Evolutionary conservation across 495 filamentous ascomycete species (phyloP).

Genomic region (Aspergillus cristatus): DNA sequence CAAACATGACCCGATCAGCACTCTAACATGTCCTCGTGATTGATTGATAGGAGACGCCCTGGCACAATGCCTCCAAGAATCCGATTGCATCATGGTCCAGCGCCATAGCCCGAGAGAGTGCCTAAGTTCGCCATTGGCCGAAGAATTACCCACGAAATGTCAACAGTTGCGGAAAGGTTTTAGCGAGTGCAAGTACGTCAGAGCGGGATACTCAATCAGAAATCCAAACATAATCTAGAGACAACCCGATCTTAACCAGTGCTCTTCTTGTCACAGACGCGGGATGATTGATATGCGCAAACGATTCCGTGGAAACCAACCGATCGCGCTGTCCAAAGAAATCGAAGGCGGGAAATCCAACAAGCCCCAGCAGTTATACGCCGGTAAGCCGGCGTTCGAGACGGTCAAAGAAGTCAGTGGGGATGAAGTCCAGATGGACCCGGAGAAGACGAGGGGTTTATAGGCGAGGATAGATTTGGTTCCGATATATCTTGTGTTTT

Average conservation of each 20-base stretch:
- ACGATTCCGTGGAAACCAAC: conserved; percentile 92
- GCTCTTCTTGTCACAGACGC: conserved; percentile 41
- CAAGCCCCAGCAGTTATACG: conserved; percentile 58
- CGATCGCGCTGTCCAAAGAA: conserved; percentile 59
- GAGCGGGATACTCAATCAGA: background rate
- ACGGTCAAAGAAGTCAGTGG: conserved; percentile 40
- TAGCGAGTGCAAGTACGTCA: conserved; percentile 72
- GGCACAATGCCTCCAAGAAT: conserved; percentile 87
- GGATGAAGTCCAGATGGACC: conserved; percentile 41
- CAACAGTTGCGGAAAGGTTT: conserved; percentile 90
- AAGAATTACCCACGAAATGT: conserved; percentile 74
- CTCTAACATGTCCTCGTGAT: conserved; percentile 5
- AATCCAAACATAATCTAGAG: too few relatives aligned
- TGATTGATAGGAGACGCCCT: conserved; percentile 65
- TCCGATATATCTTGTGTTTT: background rate
- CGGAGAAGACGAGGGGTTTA: conserved; percentile 40
- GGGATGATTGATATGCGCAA: conserved; percentile 99
- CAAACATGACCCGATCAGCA: conserved; percentile 10
- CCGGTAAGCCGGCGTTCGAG: conserved; percentile 61
- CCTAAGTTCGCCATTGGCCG: conserved; percentile 65
- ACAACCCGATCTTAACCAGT: too few relatives aligned
- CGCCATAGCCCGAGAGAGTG: conserved; percentile 82
- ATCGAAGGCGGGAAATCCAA: conserved; percentile 43
- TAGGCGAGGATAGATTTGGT: conserved; percentile 6
- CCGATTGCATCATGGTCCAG: conserved; percentile 88